Percentiles rank a stretch among this genome's conserved stretches.
These are phyloP conservation scores for Microcyclospora pomicola DNA, from an alignment of 2,329 filamentous ascomycete species.

Conservation along the genomic window DNA sequence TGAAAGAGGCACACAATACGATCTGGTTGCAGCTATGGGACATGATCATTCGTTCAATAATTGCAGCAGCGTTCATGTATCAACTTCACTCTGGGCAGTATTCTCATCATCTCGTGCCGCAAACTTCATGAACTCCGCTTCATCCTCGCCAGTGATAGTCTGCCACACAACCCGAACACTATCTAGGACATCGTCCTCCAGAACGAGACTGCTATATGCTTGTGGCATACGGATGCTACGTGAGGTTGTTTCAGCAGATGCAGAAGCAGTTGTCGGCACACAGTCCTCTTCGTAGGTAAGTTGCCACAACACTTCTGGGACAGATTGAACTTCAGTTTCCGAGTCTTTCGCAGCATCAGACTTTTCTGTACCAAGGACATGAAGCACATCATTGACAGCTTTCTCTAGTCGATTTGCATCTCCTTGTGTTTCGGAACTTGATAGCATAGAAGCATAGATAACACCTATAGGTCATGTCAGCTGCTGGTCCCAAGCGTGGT, in stretches of 20 bases:
- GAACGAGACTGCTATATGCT: slow-evolving; percentile 50
- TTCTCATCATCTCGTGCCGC: slow-evolving; percentile 50
- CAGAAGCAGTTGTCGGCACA: slow-evolving; percentile 16
- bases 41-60: too few species aligned
- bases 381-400: slow-evolving; percentile 31
- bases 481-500: neutral
- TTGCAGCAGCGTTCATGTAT: neutral
- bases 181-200: slow-evolving; percentile 57
- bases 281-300: slow-evolving; percentile 37
- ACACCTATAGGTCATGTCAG: slow-evolving; percentile 37
- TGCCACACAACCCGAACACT: slow-evolving; percentile 59
- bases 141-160: slow-evolving; percentile 41
- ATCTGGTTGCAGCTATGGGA: too few species aligned
- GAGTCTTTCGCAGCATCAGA: too few species aligned
- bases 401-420: slow-evolving; percentile 26
- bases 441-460: slow-evolving; percentile 38
- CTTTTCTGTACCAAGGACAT: slow-evolving; percentile 14
- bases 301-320: slow-evolving; percentile 37
- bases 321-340: slow-evolving; percentile 12
- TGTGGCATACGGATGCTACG: slow-evolving; percentile 32
- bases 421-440: slow-evolving; percentile 16
- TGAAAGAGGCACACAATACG: too few species aligned
- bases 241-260: slow-evolving; percentile 8
- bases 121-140: slow-evolving; percentile 61
- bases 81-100: slow-evolving; percentile 41